Percentiles rank a stretch among this genome's conserved stretches.
These are phyloP conservation scores for Arthrobotrys entomopaga DNA, from an alignment of 2,329 filamentous ascomycete species.

Conservation along the genomic window DNA sequence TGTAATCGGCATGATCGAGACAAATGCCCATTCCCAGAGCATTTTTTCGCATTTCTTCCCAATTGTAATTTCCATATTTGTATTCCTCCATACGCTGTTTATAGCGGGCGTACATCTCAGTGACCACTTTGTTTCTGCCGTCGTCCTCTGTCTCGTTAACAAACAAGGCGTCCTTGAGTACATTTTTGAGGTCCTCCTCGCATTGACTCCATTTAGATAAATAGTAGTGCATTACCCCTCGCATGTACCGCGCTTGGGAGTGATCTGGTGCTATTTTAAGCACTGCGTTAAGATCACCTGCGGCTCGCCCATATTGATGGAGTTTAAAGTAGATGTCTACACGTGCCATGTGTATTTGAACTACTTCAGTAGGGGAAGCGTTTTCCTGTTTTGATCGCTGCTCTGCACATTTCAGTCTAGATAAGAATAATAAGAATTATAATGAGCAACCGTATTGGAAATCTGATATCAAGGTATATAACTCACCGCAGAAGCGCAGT, in stretches of 20 bases:
- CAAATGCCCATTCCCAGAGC: neutral
- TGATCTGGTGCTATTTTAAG: slow-evolving; percentile 20
- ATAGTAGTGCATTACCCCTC: slow-evolving; percentile 28
- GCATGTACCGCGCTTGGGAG: slow-evolving; percentile 14
- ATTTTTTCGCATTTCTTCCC: slow-evolving; percentile 36
- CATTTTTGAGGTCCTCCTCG: slow-evolving; percentile 12
- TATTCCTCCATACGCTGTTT: slow-evolving; percentile 31
- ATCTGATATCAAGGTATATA: neutral
- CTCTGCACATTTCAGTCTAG: slow-evolving; percentile 35
- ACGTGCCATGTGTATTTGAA: slow-evolving; percentile 14
- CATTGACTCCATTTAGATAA: slow-evolving; percentile 26
- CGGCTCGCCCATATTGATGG: slow-evolving; percentile 2
- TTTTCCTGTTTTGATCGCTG: neutral
- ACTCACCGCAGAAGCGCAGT: slow-evolving; percentile 23
- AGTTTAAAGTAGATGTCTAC: slow-evolving; percentile 21
- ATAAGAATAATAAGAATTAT: neutral
- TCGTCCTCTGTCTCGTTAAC: no score
- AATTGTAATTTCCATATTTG: slow-evolving; percentile 39
- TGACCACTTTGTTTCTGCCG: neutral
- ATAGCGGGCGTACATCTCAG: slow-evolving; percentile 8
- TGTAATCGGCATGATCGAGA: slow-evolving; percentile 45
- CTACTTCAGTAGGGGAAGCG: neutral
- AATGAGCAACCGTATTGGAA: neutral
- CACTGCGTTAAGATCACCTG: slow-evolving; percentile 17
- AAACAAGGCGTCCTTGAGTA: no score